Evolutionary conservation across 192 early-diverging fungal species (phyloP), one percentile per base, ranked within the genome.

Genomic region (Oehlia diaphana): DNA sequence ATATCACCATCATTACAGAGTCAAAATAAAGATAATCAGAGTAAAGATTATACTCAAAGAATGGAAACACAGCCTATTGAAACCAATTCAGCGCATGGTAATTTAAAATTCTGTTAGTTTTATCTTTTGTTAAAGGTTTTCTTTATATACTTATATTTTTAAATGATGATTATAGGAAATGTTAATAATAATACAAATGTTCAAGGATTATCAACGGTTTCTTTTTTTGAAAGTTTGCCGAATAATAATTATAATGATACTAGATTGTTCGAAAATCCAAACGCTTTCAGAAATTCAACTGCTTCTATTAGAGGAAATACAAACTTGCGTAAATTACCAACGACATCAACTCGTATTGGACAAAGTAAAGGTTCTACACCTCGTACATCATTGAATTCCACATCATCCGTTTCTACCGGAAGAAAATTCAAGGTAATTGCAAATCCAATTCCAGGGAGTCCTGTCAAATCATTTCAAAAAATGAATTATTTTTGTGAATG

Each of bases 401-500:
- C 44, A 47, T 21, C 53, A 58, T 58, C 50, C 50, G 13, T 4
- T 53, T 12, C 44, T 12, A 58, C 50, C 16, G 53, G 19, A 21
- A 58, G 16, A 21, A 58, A 21, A 58, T 21, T 7, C 53, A 19
- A 21, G 53, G 53, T 58, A 58, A 58, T 19, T 19, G 53, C 4
- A 58, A 19, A 53, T 53, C 50, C 50, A 53, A 53, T 16, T 53
- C 14, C 50, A 16, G 4, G 16, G 1, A 21, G 1, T 58, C 53
- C 53, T 58, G 16, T 16, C 6, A 58, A 58, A 58, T 58, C 53
- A 58, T 19, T 7, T 21, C 53, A 58, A 21, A 14, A 58, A 58
- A 58, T 58, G 53, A 58, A 58, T n/a, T 58, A 58, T 58, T 21
- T 68, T 28, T 68, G 66, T 68, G 66, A 68, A 68, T 68, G 66